phyloP scores from a whole-genome alignment of 1,139 yeast species.

The Ogataea hybrid region DNA sequence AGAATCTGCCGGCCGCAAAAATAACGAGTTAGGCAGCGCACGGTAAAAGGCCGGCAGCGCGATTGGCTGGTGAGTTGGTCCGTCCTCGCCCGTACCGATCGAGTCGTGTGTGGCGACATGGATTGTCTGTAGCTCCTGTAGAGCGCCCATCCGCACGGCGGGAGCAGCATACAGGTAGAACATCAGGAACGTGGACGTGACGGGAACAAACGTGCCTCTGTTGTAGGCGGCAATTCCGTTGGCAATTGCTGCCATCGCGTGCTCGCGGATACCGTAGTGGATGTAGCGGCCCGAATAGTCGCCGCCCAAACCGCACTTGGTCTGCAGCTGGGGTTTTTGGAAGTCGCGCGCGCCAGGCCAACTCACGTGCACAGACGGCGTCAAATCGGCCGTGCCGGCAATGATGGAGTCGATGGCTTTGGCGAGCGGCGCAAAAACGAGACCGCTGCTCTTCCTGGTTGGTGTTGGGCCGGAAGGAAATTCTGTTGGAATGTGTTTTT shows the following conservation, averaged over 20 bases:
- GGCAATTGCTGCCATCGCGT: constrained; percentile 98
- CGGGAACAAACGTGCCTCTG: constrained; percentile 80
- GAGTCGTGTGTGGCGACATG: constrained; percentile 99
- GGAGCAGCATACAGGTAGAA: constrained; percentile 75
- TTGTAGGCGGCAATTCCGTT: constrained; percentile 97
- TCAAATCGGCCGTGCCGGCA: constrained; percentile 98
- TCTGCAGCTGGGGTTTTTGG: constrained; percentile 74
- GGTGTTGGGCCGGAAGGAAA: constrained; percentile 62
- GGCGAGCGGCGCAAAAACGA: constrained; percentile 83
- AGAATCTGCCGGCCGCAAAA: constrained; percentile 99
- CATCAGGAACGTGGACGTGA: constrained; percentile 84
- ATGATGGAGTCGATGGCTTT: constrained; percentile 76
- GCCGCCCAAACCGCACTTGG: constrained; percentile 55
- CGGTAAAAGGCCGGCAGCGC: constrained; percentile 98
- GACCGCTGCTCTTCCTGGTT: constrained; percentile 85
- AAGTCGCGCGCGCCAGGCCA: constrained; percentile 82
- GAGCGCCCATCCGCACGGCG: constrained; percentile 92
- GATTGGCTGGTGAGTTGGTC: constrained; percentile 99
- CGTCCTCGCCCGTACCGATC: constrained; percentile 99
- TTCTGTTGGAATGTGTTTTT: constrained; percentile 69
- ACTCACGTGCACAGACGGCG: constrained; percentile 92
- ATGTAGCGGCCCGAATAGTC: constrained; percentile 89
- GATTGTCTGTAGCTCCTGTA: constrained; percentile 88
- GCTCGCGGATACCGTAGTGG: constrained; percentile 99
- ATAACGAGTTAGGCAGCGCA: constrained; percentile 91